Evolutionary conservation across 2,329 filamentous ascomycete genomes (phyloP).

Genomic region (Diaporthe citri): DNA sequence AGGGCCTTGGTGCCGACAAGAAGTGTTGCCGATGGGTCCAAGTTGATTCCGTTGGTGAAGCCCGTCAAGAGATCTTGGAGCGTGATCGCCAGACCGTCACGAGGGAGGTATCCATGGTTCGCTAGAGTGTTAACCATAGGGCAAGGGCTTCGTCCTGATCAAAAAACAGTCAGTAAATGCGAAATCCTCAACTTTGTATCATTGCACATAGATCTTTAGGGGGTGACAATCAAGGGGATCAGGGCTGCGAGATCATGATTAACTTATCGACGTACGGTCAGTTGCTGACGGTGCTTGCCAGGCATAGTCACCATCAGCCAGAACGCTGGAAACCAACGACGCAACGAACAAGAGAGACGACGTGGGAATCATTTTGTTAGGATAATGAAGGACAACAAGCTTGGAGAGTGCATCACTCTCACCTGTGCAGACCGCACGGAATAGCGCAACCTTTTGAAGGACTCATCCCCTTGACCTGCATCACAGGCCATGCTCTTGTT

Average conservation of each 20-base stretch:
- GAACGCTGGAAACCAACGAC: not conserved
- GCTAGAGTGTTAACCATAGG: conserved; percentile 28
- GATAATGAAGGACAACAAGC: not conserved
- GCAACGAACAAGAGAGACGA: not conserved
- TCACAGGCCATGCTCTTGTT: not conserved
- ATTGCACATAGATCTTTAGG: not conserved
- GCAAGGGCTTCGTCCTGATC: conserved; percentile 24
- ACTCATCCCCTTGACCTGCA: not conserved
- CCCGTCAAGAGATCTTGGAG: conserved; percentile 7
- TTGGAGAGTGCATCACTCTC: not conserved
- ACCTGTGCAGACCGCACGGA: not conserved
- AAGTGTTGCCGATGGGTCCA: conserved; percentile 23
- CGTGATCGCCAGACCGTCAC: conserved; percentile 11
- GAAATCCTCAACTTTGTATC: not conserved
- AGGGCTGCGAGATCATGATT: no score
- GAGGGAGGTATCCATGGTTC: conserved; percentile 23
- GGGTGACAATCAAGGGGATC: no score
- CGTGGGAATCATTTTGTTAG: not conserved
- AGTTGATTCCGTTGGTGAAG: not conserved
- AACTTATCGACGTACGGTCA: not conserved
- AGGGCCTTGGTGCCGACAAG: conserved; percentile 16
- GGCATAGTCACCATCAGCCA: not conserved
- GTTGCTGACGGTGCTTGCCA: conserved; percentile 17
- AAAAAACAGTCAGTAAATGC: not conserved
- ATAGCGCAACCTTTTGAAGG: not conserved